Percentiles rank a stretch among this genome's conserved stretches.
These are phyloP conservation scores for Obba rivulosa DNA, from an alignment of 768 basidiomycete species.

Conservation along the genomic window DNA sequence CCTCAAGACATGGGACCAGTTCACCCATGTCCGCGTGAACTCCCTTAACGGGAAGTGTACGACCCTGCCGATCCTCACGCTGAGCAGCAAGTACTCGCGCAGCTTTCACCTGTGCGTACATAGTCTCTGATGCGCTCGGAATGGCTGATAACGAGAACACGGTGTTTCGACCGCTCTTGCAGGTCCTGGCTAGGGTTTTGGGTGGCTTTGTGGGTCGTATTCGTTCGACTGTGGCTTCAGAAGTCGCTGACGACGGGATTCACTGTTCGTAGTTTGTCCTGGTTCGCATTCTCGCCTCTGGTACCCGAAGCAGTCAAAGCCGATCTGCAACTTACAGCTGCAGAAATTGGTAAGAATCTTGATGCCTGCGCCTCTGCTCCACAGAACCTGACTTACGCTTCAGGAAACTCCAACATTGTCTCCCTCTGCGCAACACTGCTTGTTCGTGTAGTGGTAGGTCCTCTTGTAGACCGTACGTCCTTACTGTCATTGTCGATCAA, in stretches of 20 bases:
- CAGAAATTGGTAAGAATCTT: conserved; percentile 33
- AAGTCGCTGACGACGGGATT: conserved; percentile 3
- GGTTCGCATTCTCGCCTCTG: conserved; percentile 63
- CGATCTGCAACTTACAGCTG: conserved; percentile 44
- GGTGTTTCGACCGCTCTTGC: not conserved
- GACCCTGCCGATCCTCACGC: conserved; percentile 46
- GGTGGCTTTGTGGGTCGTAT: conserved; percentile 35
- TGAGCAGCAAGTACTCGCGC: conserved; percentile 40
- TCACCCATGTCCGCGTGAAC: conserved; percentile 30
- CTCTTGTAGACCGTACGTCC: conserved; percentile 39
- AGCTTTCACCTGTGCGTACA: conserved; percentile 45
- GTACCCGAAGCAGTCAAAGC: conserved; percentile 49
- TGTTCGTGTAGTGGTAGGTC: conserved; percentile 43
- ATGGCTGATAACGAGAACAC: no score
- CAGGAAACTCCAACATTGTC: conserved; percentile 45
- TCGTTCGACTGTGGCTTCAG: conserved; percentile 16
- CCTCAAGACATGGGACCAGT: conserved; percentile 3
- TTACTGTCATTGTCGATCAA: not conserved
- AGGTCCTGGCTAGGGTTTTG: conserved; percentile 41
- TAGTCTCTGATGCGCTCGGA: not conserved
- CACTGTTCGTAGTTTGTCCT: conserved; percentile 28
- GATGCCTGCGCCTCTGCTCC: conserved; percentile 4
- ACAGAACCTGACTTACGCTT: conserved; percentile 1
- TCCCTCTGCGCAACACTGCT: conserved; percentile 44
- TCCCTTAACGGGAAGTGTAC: conserved; percentile 47